Conservation (phyloP, 768 basidiomycete species). For the Agrocybe chaxingu region DNA sequence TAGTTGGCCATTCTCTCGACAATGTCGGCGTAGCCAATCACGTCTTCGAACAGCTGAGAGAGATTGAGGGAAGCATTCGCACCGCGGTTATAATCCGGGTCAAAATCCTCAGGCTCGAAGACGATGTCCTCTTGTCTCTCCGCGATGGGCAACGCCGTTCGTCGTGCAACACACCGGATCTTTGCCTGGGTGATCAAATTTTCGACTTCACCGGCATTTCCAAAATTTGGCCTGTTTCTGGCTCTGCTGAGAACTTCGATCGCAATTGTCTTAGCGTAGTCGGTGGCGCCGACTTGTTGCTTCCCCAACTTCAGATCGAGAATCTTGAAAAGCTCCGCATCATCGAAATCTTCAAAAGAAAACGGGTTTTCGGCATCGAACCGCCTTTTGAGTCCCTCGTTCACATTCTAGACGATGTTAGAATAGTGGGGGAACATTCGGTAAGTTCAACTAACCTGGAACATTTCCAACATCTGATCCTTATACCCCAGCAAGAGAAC, state of each 20-base stretch:
- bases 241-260: slow-evolving; percentile 41
- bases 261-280: slow-evolving; percentile 53
- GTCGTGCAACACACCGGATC: slow-evolving; percentile 40
- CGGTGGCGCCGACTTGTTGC: slow-evolving; percentile 56
- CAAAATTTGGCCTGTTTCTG: slow-evolving; percentile 56
- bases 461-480: slow-evolving; percentile 67
- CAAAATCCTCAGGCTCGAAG: slow-evolving; percentile 58
- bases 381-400: slow-evolving; percentile 61
- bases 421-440: background rate
- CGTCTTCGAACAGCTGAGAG: slow-evolving; percentile 54
- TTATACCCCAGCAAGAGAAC: slow-evolving; percentile 66
- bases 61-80: slow-evolving; percentile 48
- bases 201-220: slow-evolving; percentile 64
- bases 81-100: slow-evolving; percentile 54
- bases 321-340: slow-evolving; percentile 47
- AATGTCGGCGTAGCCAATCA: slow-evolving; percentile 58
- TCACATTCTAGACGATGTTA: slow-evolving; percentile 51
- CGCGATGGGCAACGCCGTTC: slow-evolving; percentile 18
- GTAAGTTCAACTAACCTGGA: slow-evolving; percentile 44
- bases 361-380: slow-evolving; percentile 70
- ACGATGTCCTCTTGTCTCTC: slow-evolving; percentile 33
- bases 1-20: slow-evolving; percentile 46
- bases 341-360: slow-evolving; percentile 60
- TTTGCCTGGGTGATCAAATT: slow-evolving; percentile 55
- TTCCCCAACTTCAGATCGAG: slow-evolving; percentile 55